Base-by-base conservation (phyloP, 495 filamentous ascomycete genomes). In the Trichodelitschia bisporula region DNA sequence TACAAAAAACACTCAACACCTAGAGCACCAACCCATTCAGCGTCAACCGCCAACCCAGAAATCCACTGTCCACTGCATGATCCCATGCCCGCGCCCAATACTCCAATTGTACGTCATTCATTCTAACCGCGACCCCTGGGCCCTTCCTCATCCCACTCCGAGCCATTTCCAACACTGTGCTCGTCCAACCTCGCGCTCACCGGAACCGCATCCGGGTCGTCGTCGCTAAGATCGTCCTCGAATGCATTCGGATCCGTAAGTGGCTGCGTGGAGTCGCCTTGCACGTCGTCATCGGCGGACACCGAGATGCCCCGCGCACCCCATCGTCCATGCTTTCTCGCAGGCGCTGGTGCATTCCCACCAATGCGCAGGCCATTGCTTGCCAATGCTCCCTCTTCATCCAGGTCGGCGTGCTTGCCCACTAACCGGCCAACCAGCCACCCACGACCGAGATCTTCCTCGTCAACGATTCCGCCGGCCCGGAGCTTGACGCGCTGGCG, bases 401-500 rank as follows among this genome's bases (percentile, higher is more conserved):
- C 45, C n/a, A 60, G 40, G 24, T 39, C 39, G 16, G 9, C 27
- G 9, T 6, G 8, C 8, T 9, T 29, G 10, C 35, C 57, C 34
- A 49, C 55, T 33, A 43, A 48, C 27, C 51, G 43, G 15, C 52
- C 45, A 2, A 79, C 51, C 12, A 97, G 54, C 62, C 82, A 93
- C 32, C 82, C 77, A 28, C 73, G 67, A 19, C 69, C 57, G 31
- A 84, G 60, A 47, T 97, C 86, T 26, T 93, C 84, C 4, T 69
- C 71, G 44, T 97, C 86, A n/a, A 97, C 77, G 12, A 95, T 62
- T 2, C 78, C 82, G 34, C 84, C 84, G 36, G 72, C 70, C 26
- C 86, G 64, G 3, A 97, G 70, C 64, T 93, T 93, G 41, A 97
- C 83, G 19, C 79, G 65, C 54, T 95, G 89, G 20, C 86, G 62